Conservation (phyloP, 805 yeast genomes). For the Myxozyma vanderwaltii region DNA sequence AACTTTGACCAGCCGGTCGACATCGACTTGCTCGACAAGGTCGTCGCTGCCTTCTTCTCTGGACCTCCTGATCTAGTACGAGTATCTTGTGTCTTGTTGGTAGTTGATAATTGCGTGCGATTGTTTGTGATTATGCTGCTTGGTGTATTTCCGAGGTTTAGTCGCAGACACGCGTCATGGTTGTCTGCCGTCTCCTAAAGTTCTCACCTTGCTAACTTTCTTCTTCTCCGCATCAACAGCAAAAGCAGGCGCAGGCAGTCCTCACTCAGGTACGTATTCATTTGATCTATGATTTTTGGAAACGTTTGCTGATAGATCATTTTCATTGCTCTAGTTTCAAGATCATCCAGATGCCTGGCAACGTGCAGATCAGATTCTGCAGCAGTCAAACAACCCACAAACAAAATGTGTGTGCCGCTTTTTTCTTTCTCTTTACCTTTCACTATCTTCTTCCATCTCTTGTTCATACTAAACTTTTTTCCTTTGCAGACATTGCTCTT, state of each 20-base stretch:
- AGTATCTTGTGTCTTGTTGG: conserved; percentile 33
- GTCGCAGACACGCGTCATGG: not conserved
- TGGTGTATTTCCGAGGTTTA: not conserved
- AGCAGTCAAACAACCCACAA: conserved; percentile 75
- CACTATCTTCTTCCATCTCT: not conserved
- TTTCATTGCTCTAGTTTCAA: conserved; percentile 59
- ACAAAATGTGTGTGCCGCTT: conserved; percentile 59
- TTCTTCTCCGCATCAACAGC: conserved; percentile 30
- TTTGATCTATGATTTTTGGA: not conserved
- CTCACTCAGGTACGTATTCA: conserved; percentile 39
- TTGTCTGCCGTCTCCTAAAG: not conserved
- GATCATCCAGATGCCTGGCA: conserved; percentile 97
- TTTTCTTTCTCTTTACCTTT: not conserved
- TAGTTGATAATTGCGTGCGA: not conserved
- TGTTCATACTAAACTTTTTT: not conserved
- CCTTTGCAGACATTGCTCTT: conserved; percentile 63
- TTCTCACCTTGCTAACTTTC: not conserved
- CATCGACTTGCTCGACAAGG: conserved; percentile 73
- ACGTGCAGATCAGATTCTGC: conserved; percentile 84
- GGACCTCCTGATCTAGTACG: conserved; percentile 61
- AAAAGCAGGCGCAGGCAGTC: conserved; percentile 45
- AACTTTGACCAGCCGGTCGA: conserved; percentile 83
- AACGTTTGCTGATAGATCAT: not conserved
- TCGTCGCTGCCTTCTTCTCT: conserved; percentile 81
- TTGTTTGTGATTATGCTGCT: not conserved